These are phyloP conservation scores for Penicillium corylophilum DNA, from an alignment of 2,329 filamentous ascomycete species.

Conservation along the genomic window DNA sequence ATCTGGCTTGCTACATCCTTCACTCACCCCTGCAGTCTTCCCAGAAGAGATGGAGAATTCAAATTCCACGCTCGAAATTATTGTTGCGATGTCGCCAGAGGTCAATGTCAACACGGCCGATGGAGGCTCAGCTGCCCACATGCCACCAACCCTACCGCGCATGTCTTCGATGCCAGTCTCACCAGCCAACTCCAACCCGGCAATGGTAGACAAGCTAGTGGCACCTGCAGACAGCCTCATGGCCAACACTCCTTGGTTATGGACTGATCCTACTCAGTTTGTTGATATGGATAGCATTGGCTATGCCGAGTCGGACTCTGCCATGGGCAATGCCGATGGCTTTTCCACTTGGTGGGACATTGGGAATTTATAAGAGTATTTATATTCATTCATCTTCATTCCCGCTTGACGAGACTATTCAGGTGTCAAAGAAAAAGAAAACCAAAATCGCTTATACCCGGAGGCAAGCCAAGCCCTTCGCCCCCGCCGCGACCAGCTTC, in stretches of 20 bases:
- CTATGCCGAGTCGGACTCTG: slow-evolving; percentile 28
- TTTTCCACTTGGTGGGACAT: slow-evolving; percentile 39
- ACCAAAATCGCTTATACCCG: background rate
- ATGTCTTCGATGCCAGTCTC: slow-evolving; percentile 12
- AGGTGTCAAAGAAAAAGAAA: slow-evolving; percentile 3
- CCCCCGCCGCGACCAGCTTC: background rate
- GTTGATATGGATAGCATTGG: slow-evolving; percentile 33
- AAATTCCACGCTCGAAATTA: slow-evolving; percentile 47
- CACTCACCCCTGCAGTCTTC: slow-evolving; percentile 36
- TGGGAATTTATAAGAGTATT: slow-evolving; percentile 33
- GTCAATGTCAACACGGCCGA: slow-evolving; percentile 54
- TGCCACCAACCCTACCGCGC: slow-evolving; percentile 28
- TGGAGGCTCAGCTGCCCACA: slow-evolving; percentile 52
- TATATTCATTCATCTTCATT: slow-evolving; percentile 24
- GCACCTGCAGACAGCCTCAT: slow-evolving; percentile 36
- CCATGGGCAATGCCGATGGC: slow-evolving; percentile 31
- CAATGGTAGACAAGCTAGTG: slow-evolving; percentile 26
- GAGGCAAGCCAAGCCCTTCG: background rate
- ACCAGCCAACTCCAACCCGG: slow-evolving; percentile 5
- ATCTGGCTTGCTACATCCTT: slow-evolving; percentile 45
- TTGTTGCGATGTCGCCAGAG: slow-evolving; percentile 53
- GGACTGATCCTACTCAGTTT: slow-evolving; percentile 34
- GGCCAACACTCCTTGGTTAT: slow-evolving; percentile 38
- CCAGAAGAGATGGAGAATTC: slow-evolving; percentile 35
- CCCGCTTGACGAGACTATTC: slow-evolving; percentile 11